Evolutionary conservation across 192 early-diverging fungal species (phyloP).

Genomic region (Polychytrium aggregatum): DNA sequence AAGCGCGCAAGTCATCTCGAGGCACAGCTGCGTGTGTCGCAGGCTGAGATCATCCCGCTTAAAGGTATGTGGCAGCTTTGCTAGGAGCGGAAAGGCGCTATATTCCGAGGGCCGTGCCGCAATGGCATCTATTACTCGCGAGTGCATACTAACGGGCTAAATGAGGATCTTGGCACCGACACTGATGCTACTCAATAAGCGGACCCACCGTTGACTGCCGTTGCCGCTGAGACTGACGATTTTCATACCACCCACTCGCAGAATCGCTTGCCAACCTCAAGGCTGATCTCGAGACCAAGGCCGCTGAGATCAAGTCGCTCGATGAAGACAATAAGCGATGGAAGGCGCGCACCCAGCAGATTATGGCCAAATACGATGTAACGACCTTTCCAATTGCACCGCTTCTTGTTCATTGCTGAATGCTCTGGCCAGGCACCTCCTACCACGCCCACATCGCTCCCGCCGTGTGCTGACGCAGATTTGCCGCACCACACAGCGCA

Average conservation of each 20-base stretch:
- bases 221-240: not conserved
- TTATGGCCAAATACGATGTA: constrained; percentile 64
- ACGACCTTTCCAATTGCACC: constrained; percentile 1
- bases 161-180: too few relatives aligned
- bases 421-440: too few relatives aligned
- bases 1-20: constrained; percentile 27
- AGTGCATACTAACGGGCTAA: too few relatives aligned
- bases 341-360: constrained; percentile 60
- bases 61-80: constrained; percentile 18
- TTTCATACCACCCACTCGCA: not conserved
- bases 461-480: too few relatives aligned
- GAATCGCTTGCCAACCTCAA: not conserved
- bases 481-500: constrained; percentile 26
- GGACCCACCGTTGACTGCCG: too few relatives aligned
- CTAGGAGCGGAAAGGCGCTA: not conserved
- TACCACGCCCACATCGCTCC: too few relatives aligned
- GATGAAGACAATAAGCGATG: constrained; percentile 47
- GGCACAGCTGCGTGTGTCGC: constrained; percentile 17
- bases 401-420: not conserved
- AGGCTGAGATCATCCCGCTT: constrained; percentile 38
- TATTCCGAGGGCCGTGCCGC: too few relatives aligned
- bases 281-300: constrained; percentile 25
- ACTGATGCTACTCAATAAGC: too few relatives aligned
- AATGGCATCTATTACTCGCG: too few relatives aligned
- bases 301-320: constrained; percentile 50